These are phyloP conservation scores for Paramecium bursaria DNA, from an alignment of 73 alveolate genomes.

Conservation along the genomic window DNA sequence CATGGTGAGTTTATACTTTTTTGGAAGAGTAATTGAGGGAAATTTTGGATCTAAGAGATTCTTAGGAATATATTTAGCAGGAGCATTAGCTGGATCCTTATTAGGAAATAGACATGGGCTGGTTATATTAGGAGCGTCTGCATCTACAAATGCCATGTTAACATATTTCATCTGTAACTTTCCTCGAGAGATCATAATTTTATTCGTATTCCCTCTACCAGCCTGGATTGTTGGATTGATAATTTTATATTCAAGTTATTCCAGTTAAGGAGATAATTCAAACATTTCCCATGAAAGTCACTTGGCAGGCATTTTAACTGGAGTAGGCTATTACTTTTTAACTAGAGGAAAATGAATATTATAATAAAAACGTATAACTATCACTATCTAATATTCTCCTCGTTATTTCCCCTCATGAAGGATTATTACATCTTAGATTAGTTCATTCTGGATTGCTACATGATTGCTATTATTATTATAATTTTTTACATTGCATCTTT, in stretches of 20 bases:
- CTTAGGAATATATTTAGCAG: conserved; percentile 15
- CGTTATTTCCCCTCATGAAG: background rate
- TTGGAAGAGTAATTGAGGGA: conserved; percentile 56
- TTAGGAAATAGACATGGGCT: background rate
- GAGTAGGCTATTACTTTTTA: conserved; percentile 7
- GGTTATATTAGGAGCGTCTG: conserved; percentile 25
- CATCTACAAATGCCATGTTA: conserved; percentile 42
- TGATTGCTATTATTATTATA: conserved; percentile 5
- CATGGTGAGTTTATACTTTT: conserved; percentile 54
- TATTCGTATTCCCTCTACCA: conserved; percentile 43
- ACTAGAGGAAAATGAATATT: conserved; percentile 52
- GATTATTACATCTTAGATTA: conserved; percentile 40
- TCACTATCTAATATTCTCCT: background rate
- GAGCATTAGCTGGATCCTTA: conserved; percentile 40
- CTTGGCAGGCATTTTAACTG: conserved; percentile 21
- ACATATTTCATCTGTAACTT: conserved; percentile 52
- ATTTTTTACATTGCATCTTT: conserved; percentile 23
- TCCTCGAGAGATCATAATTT: conserved; percentile 32
- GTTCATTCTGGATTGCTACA: conserved; percentile 56
- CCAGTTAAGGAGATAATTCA: conserved; percentile 10
- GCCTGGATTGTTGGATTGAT: conserved; percentile 59
- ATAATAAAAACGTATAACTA: background rate
- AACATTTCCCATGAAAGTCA: conserved; percentile 40
- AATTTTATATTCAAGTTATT: background rate
- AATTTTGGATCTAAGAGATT: conserved; percentile 49